Base-by-base conservation (phyloP, 1,284 basidiomycete species). In the Vanrija sp. region DNA sequence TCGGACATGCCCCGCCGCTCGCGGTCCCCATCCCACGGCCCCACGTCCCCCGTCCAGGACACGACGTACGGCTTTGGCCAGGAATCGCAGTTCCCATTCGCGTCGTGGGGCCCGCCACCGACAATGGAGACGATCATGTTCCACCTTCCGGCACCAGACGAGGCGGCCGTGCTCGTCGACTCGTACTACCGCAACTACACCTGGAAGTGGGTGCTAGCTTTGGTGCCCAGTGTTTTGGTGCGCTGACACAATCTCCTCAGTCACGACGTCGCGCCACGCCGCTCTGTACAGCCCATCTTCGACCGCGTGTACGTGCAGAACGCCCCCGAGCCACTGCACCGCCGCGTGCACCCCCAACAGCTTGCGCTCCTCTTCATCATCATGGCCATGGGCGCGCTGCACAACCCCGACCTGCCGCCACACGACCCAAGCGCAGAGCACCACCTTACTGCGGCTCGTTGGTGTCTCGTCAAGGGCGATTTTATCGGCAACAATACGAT, bases 401-500 rank as follows among this genome's bases (percentile, higher is more conserved):
- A 72, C 60, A 71, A 65, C 46, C 64, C 71, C 38, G 64, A 74
- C 49, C 43, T 75, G 21, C 56, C 74, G 19, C 63, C 69, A 15
- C 56, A 73, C 47, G 65, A 72, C 51, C 57, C 63, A 5, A 55
- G 59, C 29, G 65, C 70, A 28, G 57, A 72, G 55, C 66, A 70
- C 18, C 67, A 70, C 58, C 39, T 65, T 14, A 38, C 57, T 4
- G 43, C 68, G 10, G 57, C 73, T 25, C 52, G 66, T 23, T 65
- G 53, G 52, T 73, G 73, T 47, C 63, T 72, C 2, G 64, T 62
- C 7, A 63, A 65, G 34, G 69, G 62, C 26, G 68, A 76, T 46
- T 70, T 74, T 43, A 49, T 74, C 43, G 65, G 64, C 9, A 52
- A 66, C 29, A 67, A 62, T 38, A 74, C 74, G 0, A 61, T 68